phyloP scores from a whole-genome alignment of 768 basidiomycete species.

The Aureoboletus auriporus region DNA sequence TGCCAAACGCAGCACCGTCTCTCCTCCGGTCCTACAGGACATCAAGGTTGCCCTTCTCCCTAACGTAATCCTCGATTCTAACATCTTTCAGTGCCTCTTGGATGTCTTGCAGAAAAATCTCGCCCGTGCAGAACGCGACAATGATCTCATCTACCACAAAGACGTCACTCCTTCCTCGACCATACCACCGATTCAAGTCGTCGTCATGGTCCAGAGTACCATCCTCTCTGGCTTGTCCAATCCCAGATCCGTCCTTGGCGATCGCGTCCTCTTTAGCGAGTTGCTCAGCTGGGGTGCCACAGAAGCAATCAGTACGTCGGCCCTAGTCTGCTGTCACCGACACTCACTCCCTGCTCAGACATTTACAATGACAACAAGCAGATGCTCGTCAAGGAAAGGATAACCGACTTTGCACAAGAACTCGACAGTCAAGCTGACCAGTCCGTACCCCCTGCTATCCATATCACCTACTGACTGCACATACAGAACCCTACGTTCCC shows the following conservation, averaged over 20 bases:
- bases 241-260: conserved; percentile 50
- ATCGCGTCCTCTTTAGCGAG: conserved; percentile 66
- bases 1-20: conserved; percentile 59
- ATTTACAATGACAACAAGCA: conserved; percentile 84
- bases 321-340: neutral
- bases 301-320: conserved; percentile 74
- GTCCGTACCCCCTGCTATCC: conserved; percentile 36
- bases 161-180: conserved; percentile 73
- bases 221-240: conserved; percentile 55
- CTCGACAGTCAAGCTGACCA: conserved; percentile 57
- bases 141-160: conserved; percentile 92
- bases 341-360: conserved; percentile 37
- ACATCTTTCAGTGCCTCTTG: conserved; percentile 52
- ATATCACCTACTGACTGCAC: no score
- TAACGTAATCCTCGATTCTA: neutral
- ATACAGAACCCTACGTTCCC: conserved; percentile 56
- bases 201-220: conserved; percentile 59
- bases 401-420: conserved; percentile 56
- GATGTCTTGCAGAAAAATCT: conserved; percentile 66
- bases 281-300: conserved; percentile 85
- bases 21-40: conserved; percentile 67
- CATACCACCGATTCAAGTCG: conserved; percentile 60
- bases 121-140: conserved; percentile 79
- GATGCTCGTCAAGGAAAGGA: conserved; percentile 63
- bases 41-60: conserved; percentile 51